Percentiles rank a stretch among this genome's conserved stretches.
phyloP scores from a whole-genome alignment of 192 early-diverging fungal species.

The Podila minutissima region DNA sequence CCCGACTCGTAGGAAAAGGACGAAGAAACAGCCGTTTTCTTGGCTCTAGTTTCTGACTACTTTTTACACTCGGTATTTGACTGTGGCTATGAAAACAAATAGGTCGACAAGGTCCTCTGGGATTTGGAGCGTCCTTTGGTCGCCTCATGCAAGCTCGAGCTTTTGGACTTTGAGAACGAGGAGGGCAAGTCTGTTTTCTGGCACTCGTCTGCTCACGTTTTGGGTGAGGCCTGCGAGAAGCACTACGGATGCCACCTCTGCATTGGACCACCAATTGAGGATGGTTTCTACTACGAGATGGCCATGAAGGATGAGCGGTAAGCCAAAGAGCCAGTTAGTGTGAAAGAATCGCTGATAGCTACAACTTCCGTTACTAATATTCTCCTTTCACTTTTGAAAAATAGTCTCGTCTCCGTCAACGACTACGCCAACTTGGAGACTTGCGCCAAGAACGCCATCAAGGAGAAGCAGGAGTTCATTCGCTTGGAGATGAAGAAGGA shows the following conservation, averaged over 20 bases:
- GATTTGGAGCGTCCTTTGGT: slow-evolving; percentile 93
- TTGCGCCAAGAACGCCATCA: slow-evolving; percentile 87
- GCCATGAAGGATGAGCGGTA: slow-evolving; percentile 73
- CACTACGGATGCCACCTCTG: slow-evolving; percentile 99
- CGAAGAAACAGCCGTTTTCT: too few species aligned
- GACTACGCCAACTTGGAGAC: slow-evolving; percentile 92
- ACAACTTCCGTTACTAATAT: too few species aligned
- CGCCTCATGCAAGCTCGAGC: slow-evolving; percentile 78
- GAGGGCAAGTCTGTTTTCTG: slow-evolving; percentile 97
- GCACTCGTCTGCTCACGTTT: slow-evolving; percentile 97
- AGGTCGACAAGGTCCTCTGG: slow-evolving; percentile 85
- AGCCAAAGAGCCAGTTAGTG: neutral
- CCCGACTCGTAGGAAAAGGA: too few species aligned
- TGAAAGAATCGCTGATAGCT: too few species aligned
- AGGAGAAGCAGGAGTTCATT: slow-evolving; percentile 96
- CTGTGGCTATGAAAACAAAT: neutral
- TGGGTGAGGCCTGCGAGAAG: slow-evolving; percentile 97
- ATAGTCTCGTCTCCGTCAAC: slow-evolving; percentile 75
- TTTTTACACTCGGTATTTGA: neutral
- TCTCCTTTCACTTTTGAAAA: too few species aligned
- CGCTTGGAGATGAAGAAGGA: slow-evolving; percentile 90
- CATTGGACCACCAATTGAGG: slow-evolving; percentile 94
- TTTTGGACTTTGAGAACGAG: slow-evolving; percentile 93
- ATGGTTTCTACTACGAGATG: slow-evolving; percentile 98
- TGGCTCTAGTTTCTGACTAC: neutral